phyloP scores from a whole-genome alignment of 805 yeast genomes.

The Wickerhamomyces bovis region DNA sequence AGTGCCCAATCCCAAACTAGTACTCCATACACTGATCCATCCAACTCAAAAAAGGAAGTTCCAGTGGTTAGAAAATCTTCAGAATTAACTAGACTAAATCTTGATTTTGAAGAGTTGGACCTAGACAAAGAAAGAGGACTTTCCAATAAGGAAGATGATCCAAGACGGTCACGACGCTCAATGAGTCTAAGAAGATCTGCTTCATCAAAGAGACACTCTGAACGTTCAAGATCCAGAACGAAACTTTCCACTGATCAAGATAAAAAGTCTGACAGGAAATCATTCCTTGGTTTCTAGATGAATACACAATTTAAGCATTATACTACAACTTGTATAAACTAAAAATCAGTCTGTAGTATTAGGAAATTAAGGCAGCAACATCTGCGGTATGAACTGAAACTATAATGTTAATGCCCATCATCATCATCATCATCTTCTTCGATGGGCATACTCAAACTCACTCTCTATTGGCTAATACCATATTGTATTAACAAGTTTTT shows the following conservation, averaged over 20 bases:
- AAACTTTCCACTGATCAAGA: constrained; percentile 2
- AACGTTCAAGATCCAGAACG: constrained; percentile 9
- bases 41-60: not conserved
- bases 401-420: not conserved
- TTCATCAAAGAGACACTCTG: constrained; percentile 4
- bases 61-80: constrained; percentile 6
- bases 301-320: not conserved
- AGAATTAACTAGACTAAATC: constrained; percentile 14
- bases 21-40: not conserved
- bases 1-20: not conserved
- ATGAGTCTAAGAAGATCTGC: constrained; percentile 11
- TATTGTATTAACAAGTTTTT: constrained; percentile 14
- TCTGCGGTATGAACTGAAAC: not conserved
- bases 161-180: constrained; percentile 11
- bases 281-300: constrained; percentile 15
- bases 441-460: too few relatives aligned
- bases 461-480: not conserved
- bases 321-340: not conserved
- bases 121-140: constrained; percentile 6
- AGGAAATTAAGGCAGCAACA: not conserved
- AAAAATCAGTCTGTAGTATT: constrained; percentile 1
- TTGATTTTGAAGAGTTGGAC: constrained; percentile 18
- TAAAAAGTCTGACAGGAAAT: constrained; percentile 9
- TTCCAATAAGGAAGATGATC: not conserved
- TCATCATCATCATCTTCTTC: too few relatives aligned